A percentile compares a stretch with the other conserved stretches of the same genome.
Evolutionary conservation across 192 early-diverging fungal species (phyloP).

Genomic region (Coemansia sp.): DNA sequence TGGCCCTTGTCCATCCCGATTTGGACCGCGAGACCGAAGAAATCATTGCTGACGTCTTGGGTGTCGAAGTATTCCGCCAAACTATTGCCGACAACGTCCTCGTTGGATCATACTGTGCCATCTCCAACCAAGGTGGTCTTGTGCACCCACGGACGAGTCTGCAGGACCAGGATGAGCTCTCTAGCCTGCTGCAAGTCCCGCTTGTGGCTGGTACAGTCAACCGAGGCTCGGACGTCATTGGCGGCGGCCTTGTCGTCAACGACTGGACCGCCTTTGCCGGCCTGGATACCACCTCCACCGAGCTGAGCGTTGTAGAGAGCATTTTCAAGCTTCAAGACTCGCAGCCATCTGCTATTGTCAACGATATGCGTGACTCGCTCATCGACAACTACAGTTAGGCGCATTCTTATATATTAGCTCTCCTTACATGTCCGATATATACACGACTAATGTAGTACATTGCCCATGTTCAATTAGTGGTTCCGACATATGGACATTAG

Average conservation of each 20-base stretch:
- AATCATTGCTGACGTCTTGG: constrained; percentile 97
- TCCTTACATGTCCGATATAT: not conserved
- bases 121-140: constrained; percentile 97
- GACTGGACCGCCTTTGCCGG: constrained; percentile 99
- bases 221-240: constrained; percentile 97
- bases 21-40: constrained; percentile 99
- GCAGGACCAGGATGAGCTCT: constrained; percentile 98
- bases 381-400: constrained; percentile 81
- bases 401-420: not conserved
- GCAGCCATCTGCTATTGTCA: constrained; percentile 87
- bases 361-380: constrained; percentile 89
- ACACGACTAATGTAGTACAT: not conserved
- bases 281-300: constrained; percentile 93
- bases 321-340: constrained; percentile 98
- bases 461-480: not conserved
- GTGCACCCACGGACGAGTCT: constrained; percentile 94
- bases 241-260: constrained; percentile 96
- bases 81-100: constrained; percentile 98
- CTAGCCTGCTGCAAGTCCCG: constrained; percentile 94
- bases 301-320: constrained; percentile 94
- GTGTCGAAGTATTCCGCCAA: constrained; percentile 98
- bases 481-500: not conserved
- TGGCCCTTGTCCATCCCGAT: constrained; percentile 97
- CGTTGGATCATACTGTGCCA: constrained; percentile 91
- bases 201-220: constrained; percentile 98